phyloP scores from a whole-genome alignment of 306 rosid species.

The Cyamopsis tetragonoloba region DNA sequence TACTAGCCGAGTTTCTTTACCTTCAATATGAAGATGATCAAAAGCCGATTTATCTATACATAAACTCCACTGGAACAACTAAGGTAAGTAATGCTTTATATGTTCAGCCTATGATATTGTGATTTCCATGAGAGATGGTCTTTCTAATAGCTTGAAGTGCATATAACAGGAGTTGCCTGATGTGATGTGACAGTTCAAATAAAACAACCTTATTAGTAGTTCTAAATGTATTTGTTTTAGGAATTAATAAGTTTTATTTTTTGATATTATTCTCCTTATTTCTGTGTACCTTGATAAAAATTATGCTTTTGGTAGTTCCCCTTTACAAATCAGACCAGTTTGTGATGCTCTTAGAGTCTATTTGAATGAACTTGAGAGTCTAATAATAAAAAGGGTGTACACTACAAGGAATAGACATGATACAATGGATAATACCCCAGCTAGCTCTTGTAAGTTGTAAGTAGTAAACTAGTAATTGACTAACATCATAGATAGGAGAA shows the following conservation, averaged over 20 bases:
- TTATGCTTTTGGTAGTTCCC: background rate
- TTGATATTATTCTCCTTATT: background rate
- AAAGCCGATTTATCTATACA: conserved; percentile 83
- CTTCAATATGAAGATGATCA: conserved; percentile 78
- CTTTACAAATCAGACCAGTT: conserved; percentile 5
- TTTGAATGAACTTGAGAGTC: no score
- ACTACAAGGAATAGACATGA: no score
- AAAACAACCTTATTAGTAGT: background rate
- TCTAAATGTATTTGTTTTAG: conserved; percentile 9
- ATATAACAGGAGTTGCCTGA: background rate
- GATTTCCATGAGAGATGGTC: background rate
- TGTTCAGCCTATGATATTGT: background rate
- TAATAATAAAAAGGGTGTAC: no score
- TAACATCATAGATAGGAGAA: no score
- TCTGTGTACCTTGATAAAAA: background rate
- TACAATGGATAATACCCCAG: no score
- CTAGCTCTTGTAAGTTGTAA: no score
- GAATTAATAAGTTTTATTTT: conserved; percentile 1
- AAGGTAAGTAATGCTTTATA: conserved; percentile 48
- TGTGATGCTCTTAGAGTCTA: no score
- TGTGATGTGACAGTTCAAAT: background rate
- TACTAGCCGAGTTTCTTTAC: conserved; percentile 86
- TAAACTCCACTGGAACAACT: conserved; percentile 95
- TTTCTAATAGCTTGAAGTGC: background rate
- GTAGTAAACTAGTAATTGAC: no score